These are phyloP conservation scores for Coemansia sp. DNA, from an alignment of 192 early-diverging fungal genomes.

Conservation along the genomic window DNA sequence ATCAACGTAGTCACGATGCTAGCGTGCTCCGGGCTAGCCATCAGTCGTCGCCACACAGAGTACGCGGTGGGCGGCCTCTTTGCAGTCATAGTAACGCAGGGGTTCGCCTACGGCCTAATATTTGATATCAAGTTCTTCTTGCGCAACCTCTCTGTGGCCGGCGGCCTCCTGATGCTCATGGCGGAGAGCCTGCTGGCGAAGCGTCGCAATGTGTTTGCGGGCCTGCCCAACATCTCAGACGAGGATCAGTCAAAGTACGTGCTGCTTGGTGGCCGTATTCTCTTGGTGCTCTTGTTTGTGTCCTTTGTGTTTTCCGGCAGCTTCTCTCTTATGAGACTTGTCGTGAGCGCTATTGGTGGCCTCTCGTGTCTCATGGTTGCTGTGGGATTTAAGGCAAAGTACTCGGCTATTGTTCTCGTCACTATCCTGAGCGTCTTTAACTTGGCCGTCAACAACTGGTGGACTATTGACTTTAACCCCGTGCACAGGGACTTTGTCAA, in stretches of 20 bases:
- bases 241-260: slow-evolving; percentile 86
- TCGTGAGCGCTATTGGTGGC: slow-evolving; percentile 73
- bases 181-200: slow-evolving; percentile 71
- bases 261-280: slow-evolving; percentile 85
- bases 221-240: slow-evolving; percentile 81
- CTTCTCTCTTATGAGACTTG: slow-evolving; percentile 66
- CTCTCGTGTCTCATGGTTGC: slow-evolving; percentile 92
- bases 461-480: slow-evolving; percentile 79
- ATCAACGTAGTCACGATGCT: slow-evolving; percentile 85
- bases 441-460: slow-evolving; percentile 95
- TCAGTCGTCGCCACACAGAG: slow-evolving; percentile 78
- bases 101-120: slow-evolving; percentile 91
- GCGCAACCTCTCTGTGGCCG: slow-evolving; percentile 89
- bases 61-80: slow-evolving; percentile 81
- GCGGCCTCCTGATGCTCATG: slow-evolving; percentile 92
- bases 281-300: slow-evolving; percentile 90
- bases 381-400: slow-evolving; percentile 97
- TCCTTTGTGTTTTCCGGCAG: slow-evolving; percentile 85
- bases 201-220: slow-evolving; percentile 79
- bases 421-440: slow-evolving; percentile 87
- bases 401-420: slow-evolving; percentile 91
- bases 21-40: slow-evolving; percentile 78
- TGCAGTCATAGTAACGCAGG: slow-evolving; percentile 79
- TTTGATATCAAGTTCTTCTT: slow-evolving; percentile 89
- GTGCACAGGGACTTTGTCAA: slow-evolving; percentile 89